Base-by-base conservation (phyloP, 2,329 filamentous ascomycete species). In the Epichloe gansuensis region DNA sequence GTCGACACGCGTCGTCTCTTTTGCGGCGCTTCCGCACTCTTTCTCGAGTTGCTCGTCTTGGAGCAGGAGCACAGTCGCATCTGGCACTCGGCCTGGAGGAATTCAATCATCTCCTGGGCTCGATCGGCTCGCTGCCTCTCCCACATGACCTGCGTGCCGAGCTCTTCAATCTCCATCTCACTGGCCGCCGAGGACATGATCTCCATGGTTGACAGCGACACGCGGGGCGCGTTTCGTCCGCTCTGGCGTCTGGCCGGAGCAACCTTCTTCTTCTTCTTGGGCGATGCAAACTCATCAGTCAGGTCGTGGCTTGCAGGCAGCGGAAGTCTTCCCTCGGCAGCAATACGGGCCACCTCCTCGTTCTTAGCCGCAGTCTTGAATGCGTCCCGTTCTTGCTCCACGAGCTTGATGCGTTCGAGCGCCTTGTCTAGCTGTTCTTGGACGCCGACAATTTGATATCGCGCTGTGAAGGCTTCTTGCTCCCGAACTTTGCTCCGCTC, bases 351-450 rank as follows among this genome's bases (percentile, higher is more conserved):
- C 25, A 88, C 77, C 63, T 88, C 84, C 60, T 89, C 84, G 59
- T 85, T 85, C 67, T 85, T 77, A 35, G 85, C 77, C 49, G 82
- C 81, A 3, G 78, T 82, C 68, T 85, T 87, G 61, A 87, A 77
- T 3, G 84, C 80, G 63, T 89, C 85, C 7, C 84, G 82, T 66
- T 90, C 86, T 61, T 85, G 80, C 62, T 89, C 84, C 15, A 85
- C 73, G 35, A 84, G 68, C 63, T 77, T 80, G 58, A 86, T 72
- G 46, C 74, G 76, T 56, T 84, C 81, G 47, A 78, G 72, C 17
- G 84, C 73, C 55, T 81, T 76, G 25, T 81, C 73, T 2, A 89
- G 71, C 63, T 87, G 80, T 61, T 87, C 82, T 57, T 86, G 77
- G 49, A 82, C 66, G 41, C 77, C 74, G 50, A 81, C 78, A 51